phyloP scores from a whole-genome alignment of 2,329 filamentous ascomycete species.

The Metarhizium humberi region DNA sequence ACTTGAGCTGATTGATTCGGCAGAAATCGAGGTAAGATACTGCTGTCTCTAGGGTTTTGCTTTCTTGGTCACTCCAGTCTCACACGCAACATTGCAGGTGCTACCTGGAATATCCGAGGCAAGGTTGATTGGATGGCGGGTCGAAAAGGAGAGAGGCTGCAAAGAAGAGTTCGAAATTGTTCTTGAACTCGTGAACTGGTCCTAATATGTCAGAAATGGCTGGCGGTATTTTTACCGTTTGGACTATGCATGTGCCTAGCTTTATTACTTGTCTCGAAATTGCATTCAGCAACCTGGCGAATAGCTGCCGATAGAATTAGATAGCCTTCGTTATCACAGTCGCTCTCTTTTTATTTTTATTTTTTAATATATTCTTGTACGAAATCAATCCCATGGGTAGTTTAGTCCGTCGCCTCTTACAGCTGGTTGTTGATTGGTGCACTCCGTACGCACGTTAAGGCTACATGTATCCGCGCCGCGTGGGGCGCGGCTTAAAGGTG shows the following conservation, averaged over 20 bases:
- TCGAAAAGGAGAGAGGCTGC: background rate
- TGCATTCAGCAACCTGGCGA: background rate
- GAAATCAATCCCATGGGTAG: no score
- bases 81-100: background rate
- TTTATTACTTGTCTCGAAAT: background rate
- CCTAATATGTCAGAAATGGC: background rate
- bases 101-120: conserved; percentile 4
- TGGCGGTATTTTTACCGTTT: background rate
- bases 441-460: background rate
- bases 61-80: background rate
- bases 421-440: background rate
- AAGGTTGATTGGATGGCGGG: conserved; percentile 4
- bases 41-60: background rate
- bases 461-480: no score
- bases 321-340: background rate
- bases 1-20: conserved; percentile 36
- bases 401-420: no score
- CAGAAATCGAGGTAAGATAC: conserved; percentile 20
- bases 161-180: background rate
- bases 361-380: background rate
- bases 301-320: background rate
- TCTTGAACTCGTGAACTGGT: background rate
- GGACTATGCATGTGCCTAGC: background rate
- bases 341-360: background rate
- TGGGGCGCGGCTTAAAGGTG: background rate